Conservation (phyloP, 495 filamentous ascomycete species). For the Podospora pseudocomata region DNA sequence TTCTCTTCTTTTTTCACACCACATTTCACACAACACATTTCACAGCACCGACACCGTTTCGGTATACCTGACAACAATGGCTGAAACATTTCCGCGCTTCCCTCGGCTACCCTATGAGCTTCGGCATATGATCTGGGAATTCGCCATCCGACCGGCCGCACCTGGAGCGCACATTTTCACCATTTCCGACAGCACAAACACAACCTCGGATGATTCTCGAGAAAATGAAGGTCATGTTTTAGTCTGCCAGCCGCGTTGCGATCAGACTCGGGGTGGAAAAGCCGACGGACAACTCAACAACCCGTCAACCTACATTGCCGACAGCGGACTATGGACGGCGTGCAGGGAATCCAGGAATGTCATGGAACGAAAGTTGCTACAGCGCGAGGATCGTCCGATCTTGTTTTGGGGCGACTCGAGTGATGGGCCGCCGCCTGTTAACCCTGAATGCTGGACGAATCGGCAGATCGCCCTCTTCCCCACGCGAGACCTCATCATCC, state of each 20-base stretch:
- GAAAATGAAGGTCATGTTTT: background rate
- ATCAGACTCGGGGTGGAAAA: background rate
- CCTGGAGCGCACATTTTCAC: background rate
- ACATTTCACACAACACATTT: no score
- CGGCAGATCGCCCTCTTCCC: background rate
- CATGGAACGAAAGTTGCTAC: background rate
- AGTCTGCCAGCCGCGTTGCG: background rate
- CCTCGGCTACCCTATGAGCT: background rate
- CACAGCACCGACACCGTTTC: no score
- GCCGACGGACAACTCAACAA: background rate
- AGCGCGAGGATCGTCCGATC: background rate
- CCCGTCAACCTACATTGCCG: background rate
- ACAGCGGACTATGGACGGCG: background rate
- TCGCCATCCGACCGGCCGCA: background rate
- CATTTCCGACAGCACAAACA: background rate
- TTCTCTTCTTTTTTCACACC: no score
- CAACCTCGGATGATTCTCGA: background rate
- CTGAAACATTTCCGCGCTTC: background rate
- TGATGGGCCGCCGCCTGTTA: no score
- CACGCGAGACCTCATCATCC: background rate
- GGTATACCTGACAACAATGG: background rate
- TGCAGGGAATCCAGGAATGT: background rate
- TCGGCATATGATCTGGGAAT: background rate
- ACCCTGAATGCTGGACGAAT: background rate
- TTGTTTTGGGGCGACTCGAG: no score